Percentiles rank a stretch among this genome's conserved stretches.
These are phyloP conservation scores for Pichiaceae sp. DNA, from an alignment of 1,139 yeast species.

Conservation along the genomic window DNA sequence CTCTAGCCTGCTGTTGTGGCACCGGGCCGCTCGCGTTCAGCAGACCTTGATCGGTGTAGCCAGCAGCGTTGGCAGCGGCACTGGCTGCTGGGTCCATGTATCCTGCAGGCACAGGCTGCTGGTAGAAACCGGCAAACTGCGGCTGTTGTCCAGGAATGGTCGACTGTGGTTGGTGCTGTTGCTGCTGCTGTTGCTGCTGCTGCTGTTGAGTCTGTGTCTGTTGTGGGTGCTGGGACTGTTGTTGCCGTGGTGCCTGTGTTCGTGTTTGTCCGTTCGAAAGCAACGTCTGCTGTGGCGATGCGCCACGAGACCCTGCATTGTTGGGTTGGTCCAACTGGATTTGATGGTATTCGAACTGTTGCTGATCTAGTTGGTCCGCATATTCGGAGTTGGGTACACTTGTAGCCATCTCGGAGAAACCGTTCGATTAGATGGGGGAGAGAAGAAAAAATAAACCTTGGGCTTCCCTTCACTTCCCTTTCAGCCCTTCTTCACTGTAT, in stretches of 20 bases:
- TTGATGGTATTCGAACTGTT: slow-evolving; percentile 1
- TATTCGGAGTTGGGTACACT: slow-evolving; percentile 1
- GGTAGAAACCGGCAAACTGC: slow-evolving; percentile 4
- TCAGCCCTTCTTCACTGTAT: no score
- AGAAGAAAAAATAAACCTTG: slow-evolving; percentile 2
- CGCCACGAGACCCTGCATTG: slow-evolving; percentile 2
- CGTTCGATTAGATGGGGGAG: slow-evolving; percentile 1
- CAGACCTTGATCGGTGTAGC: neutral
- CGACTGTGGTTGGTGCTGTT: neutral
- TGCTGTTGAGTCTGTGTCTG: neutral
- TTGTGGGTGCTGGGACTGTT: neutral
- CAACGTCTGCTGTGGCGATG: slow-evolving; percentile 9
- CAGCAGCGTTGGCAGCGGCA: neutral
- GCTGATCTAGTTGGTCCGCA: slow-evolving; percentile 2
- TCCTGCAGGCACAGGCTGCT: slow-evolving; percentile 1
- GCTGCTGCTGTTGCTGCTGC: slow-evolving; percentile 3
- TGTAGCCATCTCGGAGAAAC: neutral
- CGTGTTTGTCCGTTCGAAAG: neutral
- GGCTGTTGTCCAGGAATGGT: slow-evolving; percentile 3
- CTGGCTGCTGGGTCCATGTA: slow-evolving; percentile 1
- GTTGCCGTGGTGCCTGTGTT: neutral
- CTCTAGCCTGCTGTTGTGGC: neutral
- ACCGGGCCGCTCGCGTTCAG: neutral
- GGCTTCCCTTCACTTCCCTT: no score
- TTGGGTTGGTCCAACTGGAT: neutral